A percentile compares a stretch with the other conserved stretches of the same genome.
Conservation (phyloP, 129 eudicot species). For the Centella asiatica region DNA sequence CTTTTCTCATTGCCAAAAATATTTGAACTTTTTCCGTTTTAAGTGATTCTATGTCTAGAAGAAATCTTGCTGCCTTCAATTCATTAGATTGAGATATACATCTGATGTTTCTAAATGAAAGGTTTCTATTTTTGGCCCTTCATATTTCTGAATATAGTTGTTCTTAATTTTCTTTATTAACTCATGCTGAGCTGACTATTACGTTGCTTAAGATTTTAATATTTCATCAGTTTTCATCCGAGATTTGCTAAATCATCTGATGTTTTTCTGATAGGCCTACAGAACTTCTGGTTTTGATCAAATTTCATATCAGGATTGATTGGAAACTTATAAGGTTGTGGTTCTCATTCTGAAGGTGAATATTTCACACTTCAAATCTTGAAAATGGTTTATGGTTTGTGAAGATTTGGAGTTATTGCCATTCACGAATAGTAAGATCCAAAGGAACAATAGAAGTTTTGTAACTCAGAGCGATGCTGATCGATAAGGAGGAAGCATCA, state of each 20-base stretch:
- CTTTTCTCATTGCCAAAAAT: too few species aligned
- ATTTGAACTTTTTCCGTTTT: too few species aligned
- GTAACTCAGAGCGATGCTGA: slow-evolving; percentile 5
- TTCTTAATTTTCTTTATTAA: not conserved
- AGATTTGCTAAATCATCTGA: not conserved
- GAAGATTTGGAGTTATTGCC: not conserved
- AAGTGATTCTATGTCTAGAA: too few species aligned
- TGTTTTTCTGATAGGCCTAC: not conserved
- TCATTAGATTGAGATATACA: not conserved
- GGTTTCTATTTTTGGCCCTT: not conserved
- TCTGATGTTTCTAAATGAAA: not conserved
- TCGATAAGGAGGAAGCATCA: slow-evolving; percentile 12
- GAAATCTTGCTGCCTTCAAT: too few species aligned
- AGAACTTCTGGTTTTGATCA: not conserved
- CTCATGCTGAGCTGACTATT: not conserved
- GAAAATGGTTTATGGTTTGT: not conserved
- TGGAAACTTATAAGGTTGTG: not conserved
- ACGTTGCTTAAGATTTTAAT: not conserved
- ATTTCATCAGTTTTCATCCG: not conserved
- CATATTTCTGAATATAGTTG: not conserved
- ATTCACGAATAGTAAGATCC: not conserved
- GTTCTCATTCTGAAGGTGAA: not conserved
- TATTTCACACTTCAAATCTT: not conserved
- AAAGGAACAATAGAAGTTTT: not conserved
- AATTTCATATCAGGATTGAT: not conserved